Evolutionary conservation across 306 rosid genomes (phyloP).

Genomic region (Potentilla sterilis): DNA sequence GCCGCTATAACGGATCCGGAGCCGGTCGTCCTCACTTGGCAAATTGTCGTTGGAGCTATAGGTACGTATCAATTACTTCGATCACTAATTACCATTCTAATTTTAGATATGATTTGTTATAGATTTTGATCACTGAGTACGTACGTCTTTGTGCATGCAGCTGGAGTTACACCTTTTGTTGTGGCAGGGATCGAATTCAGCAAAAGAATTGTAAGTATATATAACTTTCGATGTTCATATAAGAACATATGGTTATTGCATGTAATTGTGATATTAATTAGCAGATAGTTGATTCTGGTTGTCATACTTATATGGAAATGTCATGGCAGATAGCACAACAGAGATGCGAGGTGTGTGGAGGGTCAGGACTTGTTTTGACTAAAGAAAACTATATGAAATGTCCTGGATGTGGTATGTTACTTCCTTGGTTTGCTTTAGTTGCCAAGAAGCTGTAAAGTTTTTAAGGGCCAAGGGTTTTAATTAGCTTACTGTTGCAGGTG

Average conservation of each 20-base stretch:
- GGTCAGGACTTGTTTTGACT: slow-evolving; percentile 73
- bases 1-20: slow-evolving; percentile 18
- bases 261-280: not conserved
- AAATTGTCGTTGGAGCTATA: slow-evolving; percentile 39
- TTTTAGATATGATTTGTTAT: slow-evolving; percentile 4
- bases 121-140: not conserved
- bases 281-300: not conserved
- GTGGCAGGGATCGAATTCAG: slow-evolving; percentile 90
- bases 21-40: slow-evolving; percentile 38
- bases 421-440: not conserved
- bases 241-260: too few species aligned
- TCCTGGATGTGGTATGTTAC: slow-evolving; percentile 69
- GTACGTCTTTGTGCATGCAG: slow-evolving; percentile 46
- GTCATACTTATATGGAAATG: not conserved
- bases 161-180: slow-evolving; percentile 84
- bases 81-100: not conserved
- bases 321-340: slow-evolving; percentile 63
- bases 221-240: not conserved
- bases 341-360: slow-evolving; percentile 71
- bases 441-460: not conserved
- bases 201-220: slow-evolving; percentile 75
- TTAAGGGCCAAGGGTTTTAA: not conserved
- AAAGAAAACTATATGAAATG: slow-evolving; percentile 61
- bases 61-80: slow-evolving; percentile 30
- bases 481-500: slow-evolving; percentile 47